Evolutionary conservation across 192 early-diverging fungal genomes (phyloP).

Genomic region (Mortierella claussenii): DNA sequence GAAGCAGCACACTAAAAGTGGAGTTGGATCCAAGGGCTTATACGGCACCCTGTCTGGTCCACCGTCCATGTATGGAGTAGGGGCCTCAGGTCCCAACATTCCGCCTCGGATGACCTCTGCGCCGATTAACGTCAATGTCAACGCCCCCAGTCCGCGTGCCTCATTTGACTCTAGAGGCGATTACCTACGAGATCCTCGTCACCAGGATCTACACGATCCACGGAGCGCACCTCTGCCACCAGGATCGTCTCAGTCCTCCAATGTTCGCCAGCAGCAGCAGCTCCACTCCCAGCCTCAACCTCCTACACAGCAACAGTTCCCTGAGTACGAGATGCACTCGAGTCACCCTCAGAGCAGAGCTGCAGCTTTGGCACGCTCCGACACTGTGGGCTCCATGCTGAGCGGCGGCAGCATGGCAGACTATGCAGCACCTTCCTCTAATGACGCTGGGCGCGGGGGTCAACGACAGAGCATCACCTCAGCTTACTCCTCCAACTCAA

Average conservation of each 20-base stretch:
- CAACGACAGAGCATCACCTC: constrained; percentile 45
- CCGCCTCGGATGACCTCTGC: constrained; percentile 43
- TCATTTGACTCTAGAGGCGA: constrained; percentile 33
- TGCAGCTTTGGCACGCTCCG: constrained; percentile 28
- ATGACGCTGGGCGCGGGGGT: constrained; percentile 1
- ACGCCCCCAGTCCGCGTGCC: constrained; percentile 7
- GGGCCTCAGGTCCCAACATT: constrained; percentile 27
- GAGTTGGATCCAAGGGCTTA: constrained; percentile 8
- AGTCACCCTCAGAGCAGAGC: constrained; percentile 2
- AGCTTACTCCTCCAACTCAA: constrained; percentile 31
- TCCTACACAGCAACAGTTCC: constrained; percentile 2
- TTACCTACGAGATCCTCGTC: constrained; percentile 26
- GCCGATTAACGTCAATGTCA: constrained; percentile 4
- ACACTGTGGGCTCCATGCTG: constrained; percentile 30
- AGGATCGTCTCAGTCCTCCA: background rate
- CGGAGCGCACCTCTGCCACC: constrained; percentile 15
- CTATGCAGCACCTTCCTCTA: background rate
- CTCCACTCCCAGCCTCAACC: constrained; percentile 1
- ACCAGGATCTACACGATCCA: constrained; percentile 20
- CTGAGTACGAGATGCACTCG: constrained; percentile 19
- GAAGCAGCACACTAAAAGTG: constrained; percentile 50
- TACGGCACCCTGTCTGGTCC: constrained; percentile 13
- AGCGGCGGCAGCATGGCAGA: constrained; percentile 44
- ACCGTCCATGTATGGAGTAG: constrained; percentile 21
- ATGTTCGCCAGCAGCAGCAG: background rate